A percentile compares a stretch with the other conserved stretches of the same genome.
phyloP scores from a whole-genome alignment of 306 rosid genomes.

The Rosa persica region DNA sequence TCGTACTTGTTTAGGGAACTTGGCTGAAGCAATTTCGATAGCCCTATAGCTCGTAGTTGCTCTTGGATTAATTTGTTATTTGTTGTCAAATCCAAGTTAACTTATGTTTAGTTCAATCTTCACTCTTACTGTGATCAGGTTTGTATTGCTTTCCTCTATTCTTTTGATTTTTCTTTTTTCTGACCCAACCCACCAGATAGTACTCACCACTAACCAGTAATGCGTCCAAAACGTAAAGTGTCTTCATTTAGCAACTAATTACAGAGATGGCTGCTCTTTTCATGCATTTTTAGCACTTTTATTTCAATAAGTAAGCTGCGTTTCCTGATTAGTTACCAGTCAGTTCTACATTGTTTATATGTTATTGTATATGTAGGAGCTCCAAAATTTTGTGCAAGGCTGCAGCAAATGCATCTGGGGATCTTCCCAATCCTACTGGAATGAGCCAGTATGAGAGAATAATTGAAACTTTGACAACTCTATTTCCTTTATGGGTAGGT shows the following conservation, averaged over 20 bases:
- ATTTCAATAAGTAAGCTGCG: neutral
- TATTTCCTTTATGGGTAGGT: conserved; percentile 93
- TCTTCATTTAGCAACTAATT: neutral
- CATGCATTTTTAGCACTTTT: neutral
- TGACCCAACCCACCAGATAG: neutral
- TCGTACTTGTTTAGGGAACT: neutral
- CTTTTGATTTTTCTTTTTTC: neutral
- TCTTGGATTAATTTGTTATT: neutral
- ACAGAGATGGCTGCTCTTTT: neutral
- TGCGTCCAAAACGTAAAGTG: neutral
- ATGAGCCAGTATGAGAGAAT: conserved; percentile 64
- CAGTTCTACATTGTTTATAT: conserved; percentile 15
- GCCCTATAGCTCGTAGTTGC: neutral
- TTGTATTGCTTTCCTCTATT: neutral
- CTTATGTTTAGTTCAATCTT: neutral
- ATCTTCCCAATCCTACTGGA: conserved; percentile 45
- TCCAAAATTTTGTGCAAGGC: conserved; percentile 60
- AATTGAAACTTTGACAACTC: conserved; percentile 80
- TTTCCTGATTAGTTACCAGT: neutral
- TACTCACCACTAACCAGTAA: neutral
- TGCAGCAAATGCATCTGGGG: conserved; percentile 57
- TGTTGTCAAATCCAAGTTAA: neutral
- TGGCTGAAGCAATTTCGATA: neutral
- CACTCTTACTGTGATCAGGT: neutral
- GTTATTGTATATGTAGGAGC: conserved; percentile 38